Evolutionary conservation across 805 yeast species (phyloP).

Genomic region (Sporopachydermia quercuum): DNA sequence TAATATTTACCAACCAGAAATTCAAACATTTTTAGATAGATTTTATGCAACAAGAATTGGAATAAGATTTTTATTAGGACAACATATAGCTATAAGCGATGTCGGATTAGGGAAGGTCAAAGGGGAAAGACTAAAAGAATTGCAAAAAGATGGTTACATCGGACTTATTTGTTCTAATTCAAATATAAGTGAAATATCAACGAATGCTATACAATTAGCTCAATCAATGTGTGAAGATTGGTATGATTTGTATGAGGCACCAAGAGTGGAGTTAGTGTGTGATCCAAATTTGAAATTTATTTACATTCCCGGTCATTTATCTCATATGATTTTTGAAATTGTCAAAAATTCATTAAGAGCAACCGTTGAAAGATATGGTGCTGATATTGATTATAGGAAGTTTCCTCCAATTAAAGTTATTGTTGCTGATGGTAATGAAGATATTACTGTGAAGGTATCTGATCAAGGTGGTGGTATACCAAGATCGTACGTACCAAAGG

Average conservation of each 20-base stretch:
- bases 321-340: slow-evolving; percentile 32
- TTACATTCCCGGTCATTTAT: slow-evolving; percentile 35
- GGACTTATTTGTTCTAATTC: slow-evolving; percentile 33
- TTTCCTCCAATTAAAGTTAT: slow-evolving; percentile 32
- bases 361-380: slow-evolving; percentile 27
- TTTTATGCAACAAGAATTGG: slow-evolving; percentile 34
- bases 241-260: slow-evolving; percentile 31
- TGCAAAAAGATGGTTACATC: slow-evolving; percentile 20
- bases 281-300: slow-evolving; percentile 28
- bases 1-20: slow-evolving; percentile 23
- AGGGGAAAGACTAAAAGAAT: background rate
- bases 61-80: slow-evolving; percentile 32
- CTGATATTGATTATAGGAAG: slow-evolving; percentile 24
- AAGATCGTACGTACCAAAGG: slow-evolving; percentile 27
- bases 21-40: slow-evolving; percentile 30
- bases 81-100: slow-evolving; percentile 30
- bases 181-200: slow-evolving; percentile 30
- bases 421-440: slow-evolving; percentile 31
- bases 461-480: slow-evolving; percentile 36
- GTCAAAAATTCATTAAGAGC: slow-evolving; percentile 31
- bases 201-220: slow-evolving; percentile 33
- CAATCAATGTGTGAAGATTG: slow-evolving; percentile 32
- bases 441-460: slow-evolving; percentile 30
- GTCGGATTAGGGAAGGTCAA: slow-evolving; percentile 16
- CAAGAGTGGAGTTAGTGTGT: slow-evolving; percentile 27